These are phyloP conservation scores for Pyrenophora seminiperda DNA, from an alignment of 2,329 filamentous ascomycete species.

Conservation along the genomic window DNA sequence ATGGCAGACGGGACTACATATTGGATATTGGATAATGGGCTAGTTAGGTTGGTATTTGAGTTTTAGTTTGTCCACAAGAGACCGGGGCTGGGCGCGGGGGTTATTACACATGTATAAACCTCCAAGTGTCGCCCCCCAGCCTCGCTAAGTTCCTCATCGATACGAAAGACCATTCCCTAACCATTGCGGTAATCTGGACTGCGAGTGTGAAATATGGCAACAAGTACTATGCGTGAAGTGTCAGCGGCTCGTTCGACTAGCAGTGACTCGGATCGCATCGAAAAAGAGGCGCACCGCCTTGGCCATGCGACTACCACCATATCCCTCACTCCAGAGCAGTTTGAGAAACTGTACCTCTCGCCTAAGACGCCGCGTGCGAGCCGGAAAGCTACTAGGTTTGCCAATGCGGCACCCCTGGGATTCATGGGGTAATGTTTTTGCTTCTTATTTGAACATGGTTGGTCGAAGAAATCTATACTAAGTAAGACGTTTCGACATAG, in stretches of 20 bases:
- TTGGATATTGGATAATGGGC: too few relatives aligned
- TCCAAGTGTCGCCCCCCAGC: too few relatives aligned
- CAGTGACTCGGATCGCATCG: constrained; percentile 23
- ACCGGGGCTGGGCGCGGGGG: too few relatives aligned
- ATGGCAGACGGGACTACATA: too few relatives aligned
- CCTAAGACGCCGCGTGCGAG: constrained; percentile 33
- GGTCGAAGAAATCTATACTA: too few relatives aligned
- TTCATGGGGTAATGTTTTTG: constrained; percentile 38
- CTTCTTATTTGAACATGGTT: too few relatives aligned
- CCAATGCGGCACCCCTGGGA: constrained; percentile 37
- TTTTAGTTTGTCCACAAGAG: too few relatives aligned
- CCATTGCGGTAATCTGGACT: too few relatives aligned
- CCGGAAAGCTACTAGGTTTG: constrained; percentile 24
- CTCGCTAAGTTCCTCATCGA: too few relatives aligned
- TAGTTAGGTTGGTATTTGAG: too few relatives aligned
- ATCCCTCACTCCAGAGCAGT: constrained; percentile 35
- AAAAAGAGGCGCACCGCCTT: constrained; percentile 24
- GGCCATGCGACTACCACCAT: constrained; percentile 34
- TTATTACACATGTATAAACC: background rate
- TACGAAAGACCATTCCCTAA: too few relatives aligned
- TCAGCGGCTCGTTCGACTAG: constrained; percentile 3
- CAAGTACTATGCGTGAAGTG: constrained; percentile 1
- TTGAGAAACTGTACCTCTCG: constrained; percentile 37
- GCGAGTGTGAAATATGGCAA: constrained; percentile 13
- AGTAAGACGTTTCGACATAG: constrained; percentile 11